Evolutionary conservation across 1,284 basidiomycete genomes (phyloP), one percentile per base, ranked within the genome.

Genomic region (Clitocybe nebularis): DNA sequence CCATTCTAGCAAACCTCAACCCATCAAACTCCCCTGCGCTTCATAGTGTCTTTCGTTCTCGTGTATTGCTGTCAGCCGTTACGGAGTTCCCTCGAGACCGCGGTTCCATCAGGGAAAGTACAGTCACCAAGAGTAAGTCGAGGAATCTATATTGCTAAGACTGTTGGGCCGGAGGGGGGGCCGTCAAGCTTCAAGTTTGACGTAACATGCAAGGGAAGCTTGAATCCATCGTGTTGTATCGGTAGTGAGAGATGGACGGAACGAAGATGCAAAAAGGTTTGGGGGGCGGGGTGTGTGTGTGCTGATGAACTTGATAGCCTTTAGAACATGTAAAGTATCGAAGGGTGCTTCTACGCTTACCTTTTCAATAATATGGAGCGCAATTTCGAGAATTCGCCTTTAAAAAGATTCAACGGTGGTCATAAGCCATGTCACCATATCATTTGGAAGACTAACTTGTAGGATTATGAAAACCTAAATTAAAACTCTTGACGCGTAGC

Each of bases 361-460:
- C 36, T 45, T 36, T 24, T 38, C 36, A 13, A 43, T 48, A 13
- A 41, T 32, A 19, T 45, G 44, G 11, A 45, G 41, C 24, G 40
- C 32, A 32, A 74, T 49, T 20, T 66, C 50, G 17, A 76, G 58
- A 41, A 75, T 60, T 23, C 71, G 62, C 36, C 65, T 50, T 1
- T 55, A 41, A 52, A 66, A 37, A 61, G 57, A 38, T 56, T 60
- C 47, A 3, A 30, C 17, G 48, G 59, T 59, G n/a, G 67, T 66
- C 51, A 74, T 60, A n/a, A 75, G 53, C 71, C 72, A 73, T 16
- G 61, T 60, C 8, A 75, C 54, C 58, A 72, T 52, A 51, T 74
- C 71, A 36, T 48, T 45, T 40, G 42, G 22, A 21, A 8, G 14
- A 7, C 9, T 9, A 16, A 34, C 21, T 34, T 19, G 21, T 7